Conservation (phyloP, 768 basidiomycete genomes). For the Panellus pusillus region DNA sequence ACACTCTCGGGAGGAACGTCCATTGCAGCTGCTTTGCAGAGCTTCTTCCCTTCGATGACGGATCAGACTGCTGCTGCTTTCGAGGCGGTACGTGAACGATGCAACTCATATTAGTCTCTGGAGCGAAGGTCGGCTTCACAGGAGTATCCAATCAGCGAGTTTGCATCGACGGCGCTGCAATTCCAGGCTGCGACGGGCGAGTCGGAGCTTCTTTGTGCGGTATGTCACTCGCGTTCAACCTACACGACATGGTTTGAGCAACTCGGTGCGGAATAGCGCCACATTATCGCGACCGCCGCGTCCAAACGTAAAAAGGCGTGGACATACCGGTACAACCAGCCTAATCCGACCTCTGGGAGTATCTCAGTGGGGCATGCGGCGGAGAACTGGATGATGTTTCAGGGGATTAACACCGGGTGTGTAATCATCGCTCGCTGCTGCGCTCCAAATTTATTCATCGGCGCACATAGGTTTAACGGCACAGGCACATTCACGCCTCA, state of each 20-base stretch:
- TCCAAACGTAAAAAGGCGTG: conserved; percentile 38
- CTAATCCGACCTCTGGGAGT: conserved; percentile 42
- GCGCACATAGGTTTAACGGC: conserved; percentile 45
- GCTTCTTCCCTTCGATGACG: conserved; percentile 47
- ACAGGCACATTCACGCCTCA: conserved; percentile 48
- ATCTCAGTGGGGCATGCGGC: conserved; percentile 48
- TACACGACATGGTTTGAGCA: not conserved
- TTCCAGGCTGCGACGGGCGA: conserved; percentile 52
- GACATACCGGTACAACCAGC: conserved; percentile 63
- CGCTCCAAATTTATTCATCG: not conserved
- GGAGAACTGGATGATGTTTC: conserved; percentile 72
- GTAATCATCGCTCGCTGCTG: conserved; percentile 3
- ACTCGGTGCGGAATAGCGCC: conserved; percentile 29
- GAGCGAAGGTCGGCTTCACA: not conserved
- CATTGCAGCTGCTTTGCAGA: conserved; percentile 36
- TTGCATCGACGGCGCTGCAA: conserved; percentile 41
- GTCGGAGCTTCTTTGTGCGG: conserved; percentile 51
- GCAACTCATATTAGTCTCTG: too few species aligned
- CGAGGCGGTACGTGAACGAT: conserved; percentile 26
- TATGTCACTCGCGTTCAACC: conserved; percentile 28
- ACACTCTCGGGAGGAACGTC: conserved; percentile 45
- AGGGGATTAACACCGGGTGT: conserved; percentile 60
- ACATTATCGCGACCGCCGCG: conserved; percentile 46
- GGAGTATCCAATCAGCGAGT: conserved; percentile 37
- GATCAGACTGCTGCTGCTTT: conserved; percentile 39